Conservation (phyloP, 306 rosid genomes). For the Castanea mollissima region DNA sequence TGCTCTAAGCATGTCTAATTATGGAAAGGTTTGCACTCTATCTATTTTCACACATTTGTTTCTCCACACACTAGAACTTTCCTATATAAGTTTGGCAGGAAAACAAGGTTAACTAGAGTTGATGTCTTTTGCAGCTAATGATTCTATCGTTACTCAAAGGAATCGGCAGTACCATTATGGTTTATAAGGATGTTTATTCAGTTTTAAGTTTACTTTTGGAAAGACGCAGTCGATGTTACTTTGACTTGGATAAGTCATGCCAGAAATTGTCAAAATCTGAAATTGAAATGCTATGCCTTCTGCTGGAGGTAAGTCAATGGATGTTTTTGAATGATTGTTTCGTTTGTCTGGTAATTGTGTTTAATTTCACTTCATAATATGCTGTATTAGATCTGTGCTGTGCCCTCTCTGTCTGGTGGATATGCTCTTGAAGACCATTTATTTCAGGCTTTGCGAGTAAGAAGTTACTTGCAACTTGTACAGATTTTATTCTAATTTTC, state of each 20-base stretch:
- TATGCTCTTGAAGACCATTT: conserved; percentile 46
- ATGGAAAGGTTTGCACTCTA: conserved; percentile 71
- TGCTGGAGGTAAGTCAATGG: conserved; percentile 62
- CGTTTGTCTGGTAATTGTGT: conserved; percentile 8
- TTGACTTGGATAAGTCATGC: conserved; percentile 27
- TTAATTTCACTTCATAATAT: conserved; percentile 23
- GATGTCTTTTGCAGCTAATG: conserved; percentile 58
- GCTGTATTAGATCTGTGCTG: conserved; percentile 53
- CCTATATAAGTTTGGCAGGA: background rate
- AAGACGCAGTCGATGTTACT: conserved; percentile 41
- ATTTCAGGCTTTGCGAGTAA: conserved; percentile 72
- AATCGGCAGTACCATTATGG: conserved; percentile 58
- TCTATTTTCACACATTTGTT: conserved; percentile 2
- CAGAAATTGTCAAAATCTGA: conserved; percentile 54
- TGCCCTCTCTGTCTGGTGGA: conserved; percentile 55
- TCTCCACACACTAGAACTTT: background rate
- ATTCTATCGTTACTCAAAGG: conserved; percentile 79
- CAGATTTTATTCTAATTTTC: background rate
- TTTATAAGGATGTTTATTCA: conserved; percentile 46
- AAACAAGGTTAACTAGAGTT: conserved; percentile 13
- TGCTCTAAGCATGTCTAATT: conserved; percentile 58
- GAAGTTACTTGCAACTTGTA: conserved; percentile 13
- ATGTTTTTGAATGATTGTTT: background rate
- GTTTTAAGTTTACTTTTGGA: conserved; percentile 53
- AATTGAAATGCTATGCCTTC: conserved; percentile 67